Evolutionary conservation across 345 rosid genomes (phyloP).

Genomic region (Acer campestre): DNA sequence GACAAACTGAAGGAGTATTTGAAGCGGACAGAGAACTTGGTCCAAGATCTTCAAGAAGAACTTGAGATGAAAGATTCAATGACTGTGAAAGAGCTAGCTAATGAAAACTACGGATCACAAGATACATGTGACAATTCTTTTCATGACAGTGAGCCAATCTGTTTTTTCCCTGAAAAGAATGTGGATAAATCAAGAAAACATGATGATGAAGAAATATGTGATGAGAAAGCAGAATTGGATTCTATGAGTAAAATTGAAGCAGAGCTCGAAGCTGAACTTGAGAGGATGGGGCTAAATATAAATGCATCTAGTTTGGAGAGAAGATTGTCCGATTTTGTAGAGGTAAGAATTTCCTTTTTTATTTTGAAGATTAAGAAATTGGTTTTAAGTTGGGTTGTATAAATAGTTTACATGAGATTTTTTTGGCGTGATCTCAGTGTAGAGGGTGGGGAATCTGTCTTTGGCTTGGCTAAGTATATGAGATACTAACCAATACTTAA

Average conservation of each 20-base stretch:
- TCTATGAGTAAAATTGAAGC: slow-evolving; percentile 84
- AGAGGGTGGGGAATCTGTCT: background rate
- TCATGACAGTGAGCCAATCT: slow-evolving; percentile 25
- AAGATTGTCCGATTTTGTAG: slow-evolving; percentile 47
- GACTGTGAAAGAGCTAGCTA: slow-evolving; percentile 56
- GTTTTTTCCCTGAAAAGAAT: slow-evolving; percentile 19
- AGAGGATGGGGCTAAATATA: slow-evolving; percentile 79
- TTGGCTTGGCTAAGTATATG: background rate
- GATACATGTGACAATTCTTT: slow-evolving; percentile 34
- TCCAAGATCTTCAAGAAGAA: slow-evolving; percentile 79
- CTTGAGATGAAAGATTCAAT: slow-evolving; percentile 67
- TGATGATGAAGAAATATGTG: slow-evolving; percentile 30
- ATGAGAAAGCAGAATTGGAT: slow-evolving; percentile 42
- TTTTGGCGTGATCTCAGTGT: background rate
- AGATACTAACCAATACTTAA: background rate
- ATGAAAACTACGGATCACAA: slow-evolving; percentile 45
- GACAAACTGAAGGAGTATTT: slow-evolving; percentile 49
- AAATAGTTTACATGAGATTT: background rate
- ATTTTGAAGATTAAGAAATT: slow-evolving; percentile 7
- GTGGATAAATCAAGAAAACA: slow-evolving; percentile 22
- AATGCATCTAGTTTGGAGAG: slow-evolving; percentile 43
- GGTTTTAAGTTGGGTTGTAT: background rate
- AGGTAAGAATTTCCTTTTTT: slow-evolving; percentile 40
- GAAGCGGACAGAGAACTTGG: slow-evolving; percentile 68
- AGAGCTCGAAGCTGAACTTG: slow-evolving; percentile 96